Evolutionary conservation across 345 rosid species (phyloP).

Genomic region (Bruguiera parviflora): DNA sequence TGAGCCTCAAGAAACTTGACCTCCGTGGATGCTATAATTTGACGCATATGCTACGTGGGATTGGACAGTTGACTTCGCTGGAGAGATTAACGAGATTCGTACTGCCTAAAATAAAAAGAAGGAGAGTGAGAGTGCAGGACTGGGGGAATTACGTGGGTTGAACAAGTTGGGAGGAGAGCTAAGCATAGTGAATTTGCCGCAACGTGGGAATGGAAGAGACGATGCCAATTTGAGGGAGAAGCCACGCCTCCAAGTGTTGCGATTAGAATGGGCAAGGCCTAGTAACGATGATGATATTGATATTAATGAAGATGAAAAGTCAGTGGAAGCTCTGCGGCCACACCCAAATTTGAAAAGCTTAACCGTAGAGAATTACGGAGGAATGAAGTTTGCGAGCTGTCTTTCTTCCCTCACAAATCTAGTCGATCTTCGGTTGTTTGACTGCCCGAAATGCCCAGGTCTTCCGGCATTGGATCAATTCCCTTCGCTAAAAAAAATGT

Average conservation of each 20-base stretch:
- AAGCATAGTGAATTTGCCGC: conserved; percentile 3
- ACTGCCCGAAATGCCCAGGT: conserved; percentile 4
- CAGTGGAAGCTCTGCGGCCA: conserved; percentile 13
- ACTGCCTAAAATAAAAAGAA: not conserved
- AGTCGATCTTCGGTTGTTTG: not conserved
- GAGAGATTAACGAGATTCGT: conserved; percentile 17
- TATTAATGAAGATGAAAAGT: not conserved
- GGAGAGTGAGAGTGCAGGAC: not conserved
- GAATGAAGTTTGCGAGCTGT: conserved; percentile 9
- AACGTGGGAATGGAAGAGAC: not conserved
- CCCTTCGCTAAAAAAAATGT: conserved; percentile 6
- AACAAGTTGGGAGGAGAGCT: conserved; percentile 13
- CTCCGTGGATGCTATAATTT: not conserved
- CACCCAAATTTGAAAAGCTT: conserved; percentile 15
- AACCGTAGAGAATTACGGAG: conserved; percentile 5
- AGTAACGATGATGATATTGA: not conserved
- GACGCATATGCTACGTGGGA: conserved; percentile 21
- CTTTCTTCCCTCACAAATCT: conserved; percentile 5
- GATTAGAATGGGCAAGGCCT: conserved; percentile 2
- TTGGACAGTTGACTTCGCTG: conserved; percentile 22
- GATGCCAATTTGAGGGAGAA: conserved; percentile 16
- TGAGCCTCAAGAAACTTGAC: conserved; percentile 7
- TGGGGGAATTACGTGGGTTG: conserved; percentile 13
- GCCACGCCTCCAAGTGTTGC: conserved; percentile 2
- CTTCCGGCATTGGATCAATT: conserved; percentile 13